These are phyloP conservation scores for Elymus sibiricus DNA, from an alignment of 176 grass and related monocot species.

Conservation along the genomic window DNA sequence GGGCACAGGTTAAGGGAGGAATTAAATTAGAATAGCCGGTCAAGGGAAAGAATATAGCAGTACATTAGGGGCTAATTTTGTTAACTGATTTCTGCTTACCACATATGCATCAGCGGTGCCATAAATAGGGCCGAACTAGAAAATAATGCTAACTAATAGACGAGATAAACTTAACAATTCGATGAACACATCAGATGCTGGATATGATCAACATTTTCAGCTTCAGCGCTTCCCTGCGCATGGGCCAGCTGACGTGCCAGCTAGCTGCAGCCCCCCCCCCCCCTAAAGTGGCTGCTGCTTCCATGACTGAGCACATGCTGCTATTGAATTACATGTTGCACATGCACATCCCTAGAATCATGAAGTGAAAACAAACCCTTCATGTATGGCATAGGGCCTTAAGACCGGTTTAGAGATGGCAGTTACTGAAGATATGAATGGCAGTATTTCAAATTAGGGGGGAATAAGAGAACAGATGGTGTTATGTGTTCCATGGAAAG, in stretches of 20 bases:
- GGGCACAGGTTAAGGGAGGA: not conserved
- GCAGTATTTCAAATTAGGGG: not conserved
- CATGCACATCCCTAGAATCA: not conserved
- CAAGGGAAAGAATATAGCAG: not conserved
- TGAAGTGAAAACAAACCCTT: not conserved
- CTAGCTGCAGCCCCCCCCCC: not conserved
- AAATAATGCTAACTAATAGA: not conserved
- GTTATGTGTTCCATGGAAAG: not conserved
- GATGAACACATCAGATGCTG: slow-evolving; percentile 6
- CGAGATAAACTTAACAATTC: not conserved
- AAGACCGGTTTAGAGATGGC: not conserved
- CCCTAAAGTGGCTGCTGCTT: not conserved
- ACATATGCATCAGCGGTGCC: not conserved
- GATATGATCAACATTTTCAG: not conserved
- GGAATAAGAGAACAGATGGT: not conserved
- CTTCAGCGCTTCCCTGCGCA: not conserved
- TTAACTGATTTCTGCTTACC: not conserved
- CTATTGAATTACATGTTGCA: not conserved
- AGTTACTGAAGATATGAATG: not conserved
- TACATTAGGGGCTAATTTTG: not conserved
- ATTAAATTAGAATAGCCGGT: not conserved
- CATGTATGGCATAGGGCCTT: not conserved
- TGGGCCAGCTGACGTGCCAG: not conserved
- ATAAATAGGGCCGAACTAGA: not conserved
- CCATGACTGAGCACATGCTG: not conserved